Evolutionary conservation across 352 stramenopile genomes (phyloP).

Genomic region (Peronospora destructor): DNA sequence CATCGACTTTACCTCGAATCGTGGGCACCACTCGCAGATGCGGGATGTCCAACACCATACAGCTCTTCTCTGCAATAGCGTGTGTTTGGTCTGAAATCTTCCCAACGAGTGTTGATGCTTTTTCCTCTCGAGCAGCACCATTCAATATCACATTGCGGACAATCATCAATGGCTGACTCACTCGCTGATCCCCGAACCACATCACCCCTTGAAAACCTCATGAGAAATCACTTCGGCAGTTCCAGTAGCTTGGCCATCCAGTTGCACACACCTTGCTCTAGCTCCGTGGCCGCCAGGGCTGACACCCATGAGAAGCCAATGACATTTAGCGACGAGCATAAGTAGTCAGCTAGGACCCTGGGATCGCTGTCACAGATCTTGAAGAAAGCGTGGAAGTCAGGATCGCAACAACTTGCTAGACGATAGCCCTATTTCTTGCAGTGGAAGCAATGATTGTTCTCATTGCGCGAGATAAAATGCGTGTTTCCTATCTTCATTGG

Average conservation of each 20-base stretch:
- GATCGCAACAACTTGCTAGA: too few relatives aligned
- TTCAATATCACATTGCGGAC: conserved; percentile 33
- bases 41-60: conserved; percentile 56
- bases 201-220: conserved; percentile 42
- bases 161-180: conserved; percentile 45
- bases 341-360: conserved; percentile 46
- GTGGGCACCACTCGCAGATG: conserved; percentile 51
- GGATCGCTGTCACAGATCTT: conserved; percentile 32
- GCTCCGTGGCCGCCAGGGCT: conserved; percentile 51
- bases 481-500: too few relatives aligned
- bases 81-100: conserved; percentile 74
- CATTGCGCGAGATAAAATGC: too few relatives aligned
- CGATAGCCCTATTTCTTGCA: too few relatives aligned
- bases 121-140: conserved; percentile 27
- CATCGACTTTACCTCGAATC: conserved; percentile 34
- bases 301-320: conserved; percentile 64
- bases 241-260: conserved; percentile 55
- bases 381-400: conserved; percentile 64
- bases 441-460: too few relatives aligned
- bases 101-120: conserved; percentile 39
- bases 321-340: conserved; percentile 48
- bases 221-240: conserved; percentile 51
- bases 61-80: conserved; percentile 56
- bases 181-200: conserved; percentile 66
- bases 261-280: conserved; percentile 64